Base-by-base conservation (phyloP, 306 rosid genomes). In the Argentina anserina region DNA sequence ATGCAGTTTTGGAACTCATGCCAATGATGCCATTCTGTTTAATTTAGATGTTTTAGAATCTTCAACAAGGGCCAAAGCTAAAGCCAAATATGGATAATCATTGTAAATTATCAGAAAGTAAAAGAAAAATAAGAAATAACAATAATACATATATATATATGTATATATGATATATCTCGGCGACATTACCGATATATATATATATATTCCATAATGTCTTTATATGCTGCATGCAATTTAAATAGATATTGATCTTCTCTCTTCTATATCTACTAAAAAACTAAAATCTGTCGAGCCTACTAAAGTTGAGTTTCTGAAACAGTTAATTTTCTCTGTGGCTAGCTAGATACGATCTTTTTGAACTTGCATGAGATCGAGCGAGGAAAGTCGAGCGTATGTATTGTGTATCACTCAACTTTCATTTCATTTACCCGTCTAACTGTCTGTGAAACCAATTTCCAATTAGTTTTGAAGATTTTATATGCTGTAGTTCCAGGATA, bases 1-100 rank as follows among this genome's bases (percentile, higher is more conserved):
- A 28, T n/a, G 37, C 20, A 81, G 83, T 85, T 71, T 71, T 75
- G 74, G 76, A 82, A 84, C 82, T 88, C 86, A 86, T 60, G 76
- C 71, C 83, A 84, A 81, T 88, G 85, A 86, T 60, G 76, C 71
- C 83, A 67, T 75, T 25, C 39, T 59, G 65, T 59, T 59, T n/a
- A n/a, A n/a, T n/a, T 6, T 69, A 71, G 42, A 73, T 26, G 64
- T 63, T 70, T 67, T 75, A 74, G 80, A 84, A 77, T 72, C 77
- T 68, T 79, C 74, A 87, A 70, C 82, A 69, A 81, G n/a, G n/a
- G 46, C 80, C 80, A 58, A 58, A 58, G 64, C 64, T 29, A 28
- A 83, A 47, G 75, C 73, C 65, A 61, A 41, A 43, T 29, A 56
- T 60, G 65, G 65, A 59, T 28, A 28, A 58, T 28, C 36, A 62